Percentiles rank a stretch among this genome's conserved stretches.
Conservation (phyloP, 139 green algal genomes). For the Medakamo hakoo region DNA sequence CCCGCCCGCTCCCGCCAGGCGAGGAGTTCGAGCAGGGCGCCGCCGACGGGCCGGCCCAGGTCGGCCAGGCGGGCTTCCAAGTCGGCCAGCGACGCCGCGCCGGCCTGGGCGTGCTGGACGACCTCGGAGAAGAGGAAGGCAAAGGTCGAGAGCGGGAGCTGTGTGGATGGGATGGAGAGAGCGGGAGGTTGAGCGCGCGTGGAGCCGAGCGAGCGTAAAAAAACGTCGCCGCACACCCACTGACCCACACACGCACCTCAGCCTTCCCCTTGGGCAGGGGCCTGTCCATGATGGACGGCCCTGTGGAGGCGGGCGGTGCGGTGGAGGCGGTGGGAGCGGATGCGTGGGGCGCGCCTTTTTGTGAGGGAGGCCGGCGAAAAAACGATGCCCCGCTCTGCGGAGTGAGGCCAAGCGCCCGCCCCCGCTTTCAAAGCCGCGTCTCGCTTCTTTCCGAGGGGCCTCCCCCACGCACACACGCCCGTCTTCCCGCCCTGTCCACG, state of each 20-base stretch:
- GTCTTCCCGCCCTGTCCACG: neutral
- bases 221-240: neutral
- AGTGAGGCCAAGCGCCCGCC: no score
- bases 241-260: slow-evolving; percentile 22
- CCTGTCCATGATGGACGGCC: slow-evolving; percentile 36
- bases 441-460: no score
- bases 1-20: slow-evolving; percentile 54
- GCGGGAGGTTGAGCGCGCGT: neutral
- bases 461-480: neutral
- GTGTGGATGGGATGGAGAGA: slow-evolving; percentile 1
- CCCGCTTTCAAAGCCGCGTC: neutral
- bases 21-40: slow-evolving; percentile 74
- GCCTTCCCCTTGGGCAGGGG: slow-evolving; percentile 35
- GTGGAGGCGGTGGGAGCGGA: no score
- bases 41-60: slow-evolving; percentile 64
- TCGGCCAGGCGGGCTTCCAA: slow-evolving; percentile 84
- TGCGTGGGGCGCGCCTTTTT: neutral
- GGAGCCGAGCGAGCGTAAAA: neutral
- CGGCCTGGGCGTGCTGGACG: slow-evolving; percentile 81
- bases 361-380: no score
- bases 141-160: slow-evolving; percentile 76
- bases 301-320: no score
- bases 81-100: slow-evolving; percentile 70
- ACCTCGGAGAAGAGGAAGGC: slow-evolving; percentile 90
- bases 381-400: no score